Conservation (phyloP, 2,329 filamentous ascomycete genomes). For the Hysterium pulicare region DNA sequence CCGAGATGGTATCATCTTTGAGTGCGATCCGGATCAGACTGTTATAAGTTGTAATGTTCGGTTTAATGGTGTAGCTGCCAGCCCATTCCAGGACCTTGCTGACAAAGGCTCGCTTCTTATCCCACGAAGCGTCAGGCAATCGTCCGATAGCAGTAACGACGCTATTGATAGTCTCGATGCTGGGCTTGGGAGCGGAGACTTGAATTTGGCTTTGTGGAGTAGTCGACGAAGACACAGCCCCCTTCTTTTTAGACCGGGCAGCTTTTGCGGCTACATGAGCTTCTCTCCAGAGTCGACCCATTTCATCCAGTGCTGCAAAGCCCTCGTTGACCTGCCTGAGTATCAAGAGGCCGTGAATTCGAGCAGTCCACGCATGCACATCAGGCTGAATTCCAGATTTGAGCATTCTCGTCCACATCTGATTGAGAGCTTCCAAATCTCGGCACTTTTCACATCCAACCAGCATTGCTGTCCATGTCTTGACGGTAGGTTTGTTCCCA, state of each 20-base stretch:
- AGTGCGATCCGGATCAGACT: slow-evolving; percentile 63
- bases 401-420: slow-evolving; percentile 65
- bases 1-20: slow-evolving; percentile 45
- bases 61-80: slow-evolving; percentile 42
- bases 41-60: slow-evolving; percentile 59
- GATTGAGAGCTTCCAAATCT: slow-evolving; percentile 59
- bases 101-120: slow-evolving; percentile 36
- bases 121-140: slow-evolving; percentile 33
- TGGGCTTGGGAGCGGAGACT: slow-evolving; percentile 53
- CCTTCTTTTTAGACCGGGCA: slow-evolving; percentile 7
- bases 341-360: slow-evolving; percentile 64
- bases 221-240: slow-evolving; percentile 9
- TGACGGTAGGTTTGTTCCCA: slow-evolving; percentile 57
- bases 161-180: slow-evolving; percentile 65
- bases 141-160: slow-evolving; percentile 61
- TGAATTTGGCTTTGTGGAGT: slow-evolving; percentile 16
- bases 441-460: slow-evolving; percentile 62
- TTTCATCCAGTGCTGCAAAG: slow-evolving; percentile 63
- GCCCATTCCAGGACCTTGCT: slow-evolving; percentile 42
- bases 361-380: slow-evolving; percentile 64
- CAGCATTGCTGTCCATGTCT: slow-evolving; percentile 71
- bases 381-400: slow-evolving; percentile 60
- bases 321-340: slow-evolving; percentile 53
- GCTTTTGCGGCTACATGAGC: slow-evolving; percentile 23
- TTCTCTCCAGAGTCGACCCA: slow-evolving; percentile 59